These are phyloP conservation scores for Tetracladium marchalianum DNA, from an alignment of 495 filamentous ascomycete genomes.

Conservation along the genomic window DNA sequence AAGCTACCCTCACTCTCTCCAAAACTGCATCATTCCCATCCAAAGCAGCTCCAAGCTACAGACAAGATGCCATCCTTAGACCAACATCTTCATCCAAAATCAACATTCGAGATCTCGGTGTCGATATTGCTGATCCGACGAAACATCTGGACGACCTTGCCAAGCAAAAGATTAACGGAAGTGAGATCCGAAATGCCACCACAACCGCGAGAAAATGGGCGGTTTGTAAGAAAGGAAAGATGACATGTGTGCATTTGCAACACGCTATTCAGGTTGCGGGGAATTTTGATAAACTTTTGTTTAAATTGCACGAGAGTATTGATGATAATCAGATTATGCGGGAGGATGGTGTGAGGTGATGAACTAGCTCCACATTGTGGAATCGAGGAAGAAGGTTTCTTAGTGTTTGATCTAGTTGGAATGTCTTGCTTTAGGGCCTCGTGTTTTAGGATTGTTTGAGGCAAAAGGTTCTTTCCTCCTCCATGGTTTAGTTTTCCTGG, in stretches of 20 bases:
- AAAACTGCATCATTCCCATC: conserved; percentile 31
- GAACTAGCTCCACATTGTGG: too few relatives aligned
- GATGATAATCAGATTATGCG: too few relatives aligned
- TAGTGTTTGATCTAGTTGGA: too few relatives aligned
- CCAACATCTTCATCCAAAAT: too few relatives aligned
- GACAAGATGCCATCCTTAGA: conserved; percentile 13
- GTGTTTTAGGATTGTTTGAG: too few relatives aligned
- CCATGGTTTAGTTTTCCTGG: too few relatives aligned
- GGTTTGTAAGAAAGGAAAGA: not conserved
- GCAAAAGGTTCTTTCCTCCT: too few relatives aligned
- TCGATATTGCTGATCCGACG: conserved; percentile 19
- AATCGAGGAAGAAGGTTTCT: too few relatives aligned
- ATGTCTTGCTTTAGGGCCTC: too few relatives aligned
- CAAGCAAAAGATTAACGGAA: conserved; percentile 26
- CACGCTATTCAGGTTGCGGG: not conserved
- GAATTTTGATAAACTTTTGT: conserved; percentile 7
- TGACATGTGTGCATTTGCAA: conserved; percentile 1
- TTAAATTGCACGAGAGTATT: conserved; percentile 3
- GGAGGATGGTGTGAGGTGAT: too few relatives aligned
- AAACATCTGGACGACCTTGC: not conserved
- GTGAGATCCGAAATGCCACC: conserved; percentile 27
- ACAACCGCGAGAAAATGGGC: conserved; percentile 23
- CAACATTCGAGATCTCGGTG: conserved; percentile 1
- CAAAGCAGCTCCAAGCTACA: conserved; percentile 47
- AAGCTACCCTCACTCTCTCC: too few relatives aligned